These are phyloP conservation scores for Phytophthora tentaculata DNA, from an alignment of 352 stramenopile species.

Conservation along the genomic window DNA sequence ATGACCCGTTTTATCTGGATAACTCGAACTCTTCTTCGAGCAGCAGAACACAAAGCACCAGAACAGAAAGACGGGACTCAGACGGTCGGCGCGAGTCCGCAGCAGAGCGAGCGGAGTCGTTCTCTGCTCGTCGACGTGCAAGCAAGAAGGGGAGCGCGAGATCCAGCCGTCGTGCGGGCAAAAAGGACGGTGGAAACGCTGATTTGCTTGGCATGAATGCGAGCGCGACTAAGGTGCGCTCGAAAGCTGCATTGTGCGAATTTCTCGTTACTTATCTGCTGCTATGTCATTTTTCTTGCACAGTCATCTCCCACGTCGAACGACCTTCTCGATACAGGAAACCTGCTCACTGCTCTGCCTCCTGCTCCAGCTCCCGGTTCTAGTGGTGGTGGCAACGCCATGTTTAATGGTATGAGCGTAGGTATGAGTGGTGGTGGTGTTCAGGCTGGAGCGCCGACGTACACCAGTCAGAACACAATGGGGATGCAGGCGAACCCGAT, in stretches of 20 bases:
- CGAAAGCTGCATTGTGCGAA: neutral
- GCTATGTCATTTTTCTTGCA: slow-evolving; percentile 8
- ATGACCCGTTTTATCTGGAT: slow-evolving; percentile 81
- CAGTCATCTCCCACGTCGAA: slow-evolving; percentile 40
- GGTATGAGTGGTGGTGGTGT: slow-evolving; percentile 38
- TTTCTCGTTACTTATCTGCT: slow-evolving; percentile 21
- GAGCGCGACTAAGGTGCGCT: slow-evolving; percentile 41
- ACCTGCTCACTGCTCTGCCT: slow-evolving; percentile 54
- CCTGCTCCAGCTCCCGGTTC: slow-evolving; percentile 33
- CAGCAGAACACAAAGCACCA: slow-evolving; percentile 55
- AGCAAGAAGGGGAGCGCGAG: slow-evolving; percentile 71
- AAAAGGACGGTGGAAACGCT: slow-evolving; percentile 61
- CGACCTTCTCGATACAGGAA: slow-evolving; percentile 57
- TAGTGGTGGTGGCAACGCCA: slow-evolving; percentile 32
- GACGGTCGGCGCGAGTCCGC: slow-evolving; percentile 36
- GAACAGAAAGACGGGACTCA: slow-evolving; percentile 40
- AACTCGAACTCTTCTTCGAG: slow-evolving; percentile 42
- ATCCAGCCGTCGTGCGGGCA: slow-evolving; percentile 44
- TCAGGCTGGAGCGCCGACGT: slow-evolving; percentile 38
- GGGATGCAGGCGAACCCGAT: slow-evolving; percentile 30
- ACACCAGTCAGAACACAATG: slow-evolving; percentile 49
- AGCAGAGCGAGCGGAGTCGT: slow-evolving; percentile 66
- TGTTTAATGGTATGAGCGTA: slow-evolving; percentile 79
- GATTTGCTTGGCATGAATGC: slow-evolving; percentile 69
- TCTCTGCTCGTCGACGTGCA: slow-evolving; percentile 70